These are phyloP conservation scores for Monotropa hypopitys DNA, from an alignment of 179 eudicot genomes.

Conservation along the genomic window DNA sequence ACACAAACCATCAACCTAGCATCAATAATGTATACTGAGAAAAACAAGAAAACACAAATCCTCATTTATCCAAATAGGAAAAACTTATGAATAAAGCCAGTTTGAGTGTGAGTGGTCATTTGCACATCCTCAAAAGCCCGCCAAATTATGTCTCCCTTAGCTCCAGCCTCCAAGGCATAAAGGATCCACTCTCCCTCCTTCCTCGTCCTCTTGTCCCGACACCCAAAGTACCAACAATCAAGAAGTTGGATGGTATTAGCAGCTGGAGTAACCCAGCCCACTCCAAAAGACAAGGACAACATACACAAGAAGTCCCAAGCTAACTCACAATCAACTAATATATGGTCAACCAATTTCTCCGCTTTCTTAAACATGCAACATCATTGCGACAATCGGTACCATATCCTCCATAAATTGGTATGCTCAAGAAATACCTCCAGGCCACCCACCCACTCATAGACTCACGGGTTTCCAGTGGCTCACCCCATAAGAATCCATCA, in stretches of 20 bases:
- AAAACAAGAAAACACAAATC: background rate
- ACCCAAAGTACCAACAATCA: background rate
- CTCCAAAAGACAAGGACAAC: background rate
- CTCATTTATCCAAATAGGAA: background rate
- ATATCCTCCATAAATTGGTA: background rate
- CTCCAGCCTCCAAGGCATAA: no score
- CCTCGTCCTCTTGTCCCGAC: background rate
- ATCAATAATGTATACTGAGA: background rate
- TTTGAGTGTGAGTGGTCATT: background rate
- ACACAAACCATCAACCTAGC: background rate
- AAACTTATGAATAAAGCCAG: background rate
- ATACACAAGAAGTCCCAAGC: background rate
- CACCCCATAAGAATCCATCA: background rate
- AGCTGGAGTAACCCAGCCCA: background rate
- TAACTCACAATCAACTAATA: background rate
- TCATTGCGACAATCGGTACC: background rate
- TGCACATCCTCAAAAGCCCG: background rate
- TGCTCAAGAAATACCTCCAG: background rate
- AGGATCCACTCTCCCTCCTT: background rate
- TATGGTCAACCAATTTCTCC: background rate
- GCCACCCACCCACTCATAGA: background rate
- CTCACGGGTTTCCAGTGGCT: background rate
- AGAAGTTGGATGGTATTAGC: background rate
- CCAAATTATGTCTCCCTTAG: background rate
- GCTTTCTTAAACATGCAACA: background rate